Percentiles rank a stretch among this genome's conserved stretches.
Evolutionary conservation across 371 early-diverging fungal species (phyloP).

Genomic region (Pancytospora philotis): DNA sequence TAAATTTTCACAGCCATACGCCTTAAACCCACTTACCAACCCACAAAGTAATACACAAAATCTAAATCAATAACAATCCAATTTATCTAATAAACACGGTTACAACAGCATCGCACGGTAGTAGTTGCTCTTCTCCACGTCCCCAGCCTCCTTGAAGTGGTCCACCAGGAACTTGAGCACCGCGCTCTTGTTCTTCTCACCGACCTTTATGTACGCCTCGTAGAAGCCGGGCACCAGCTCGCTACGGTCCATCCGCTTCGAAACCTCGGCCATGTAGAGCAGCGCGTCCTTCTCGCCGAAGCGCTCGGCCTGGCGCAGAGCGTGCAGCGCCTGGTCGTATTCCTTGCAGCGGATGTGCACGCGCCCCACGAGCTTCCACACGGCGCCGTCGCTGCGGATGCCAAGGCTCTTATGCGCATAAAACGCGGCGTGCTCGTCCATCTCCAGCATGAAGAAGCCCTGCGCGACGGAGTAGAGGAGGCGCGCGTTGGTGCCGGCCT

Average conservation of each 20-base stretch:
- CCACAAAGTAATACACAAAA: background rate
- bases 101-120: background rate
- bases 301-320: background rate
- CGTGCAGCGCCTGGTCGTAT: background rate
- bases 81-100: background rate
- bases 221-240: background rate
- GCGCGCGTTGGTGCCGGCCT: background rate
- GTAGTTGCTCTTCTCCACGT: background rate
- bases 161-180: background rate
- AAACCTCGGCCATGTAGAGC: constrained; percentile 7
- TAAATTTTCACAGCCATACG: no score
- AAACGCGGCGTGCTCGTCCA: background rate
- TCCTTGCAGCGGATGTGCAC: background rate
- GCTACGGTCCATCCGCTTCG: background rate
- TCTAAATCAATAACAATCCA: background rate
- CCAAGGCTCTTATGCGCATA: background rate
- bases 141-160: background rate
- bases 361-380: background rate
- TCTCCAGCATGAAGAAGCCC: background rate
- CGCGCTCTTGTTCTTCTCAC: background rate
- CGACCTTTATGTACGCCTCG: background rate
- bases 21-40: no score
- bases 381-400: background rate
- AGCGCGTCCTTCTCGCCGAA: background rate
- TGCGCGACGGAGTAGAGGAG: background rate